phyloP scores from a whole-genome alignment of 2,329 filamentous ascomycete genomes.

The Neonectria hederae region DNA sequence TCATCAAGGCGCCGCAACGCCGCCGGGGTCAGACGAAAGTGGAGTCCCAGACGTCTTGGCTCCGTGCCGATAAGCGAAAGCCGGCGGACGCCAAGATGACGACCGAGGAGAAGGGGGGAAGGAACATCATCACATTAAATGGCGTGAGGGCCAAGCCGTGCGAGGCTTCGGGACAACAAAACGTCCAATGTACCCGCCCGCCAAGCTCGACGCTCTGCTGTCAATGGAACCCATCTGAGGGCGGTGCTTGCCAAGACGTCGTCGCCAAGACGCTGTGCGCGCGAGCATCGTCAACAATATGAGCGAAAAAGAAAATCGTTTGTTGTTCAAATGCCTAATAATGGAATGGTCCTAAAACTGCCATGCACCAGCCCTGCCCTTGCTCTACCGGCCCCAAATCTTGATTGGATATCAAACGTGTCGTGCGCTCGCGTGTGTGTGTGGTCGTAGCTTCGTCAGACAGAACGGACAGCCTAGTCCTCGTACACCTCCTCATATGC shows the following conservation, averaged over 20 bases:
- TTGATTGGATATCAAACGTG: conserved; percentile 32
- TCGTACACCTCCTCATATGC: conserved; percentile 41
- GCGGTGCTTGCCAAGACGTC: conserved; percentile 6
- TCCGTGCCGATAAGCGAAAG: conserved; percentile 41
- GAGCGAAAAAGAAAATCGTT: not conserved
- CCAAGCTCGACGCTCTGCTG: not conserved
- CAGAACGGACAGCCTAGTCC: conserved; percentile 27
- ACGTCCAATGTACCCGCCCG: not conserved
- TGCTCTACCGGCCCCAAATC: conserved; percentile 21
- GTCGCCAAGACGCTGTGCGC: conserved; percentile 3
- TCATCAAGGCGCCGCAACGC: not conserved
- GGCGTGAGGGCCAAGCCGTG: conserved; percentile 3
- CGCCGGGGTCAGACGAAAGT: conserved; percentile 3
- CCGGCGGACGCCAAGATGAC: conserved; percentile 10
- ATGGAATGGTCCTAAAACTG: conserved; percentile 6
- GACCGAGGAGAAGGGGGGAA: not conserved
- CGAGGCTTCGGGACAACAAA: not conserved
- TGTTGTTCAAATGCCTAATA: conserved; percentile 10
- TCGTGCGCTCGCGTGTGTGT: conserved; percentile 24
- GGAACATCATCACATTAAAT: not conserved
- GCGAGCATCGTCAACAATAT: not conserved
- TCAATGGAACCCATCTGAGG: not conserved
- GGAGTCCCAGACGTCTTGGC: conserved; percentile 33
- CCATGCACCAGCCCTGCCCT: conserved; percentile 8
- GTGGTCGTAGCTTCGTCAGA: conserved; percentile 25